Evolutionary conservation across 148 eudicot species (phyloP).

Genomic region (Beta vulgaris): DNA sequence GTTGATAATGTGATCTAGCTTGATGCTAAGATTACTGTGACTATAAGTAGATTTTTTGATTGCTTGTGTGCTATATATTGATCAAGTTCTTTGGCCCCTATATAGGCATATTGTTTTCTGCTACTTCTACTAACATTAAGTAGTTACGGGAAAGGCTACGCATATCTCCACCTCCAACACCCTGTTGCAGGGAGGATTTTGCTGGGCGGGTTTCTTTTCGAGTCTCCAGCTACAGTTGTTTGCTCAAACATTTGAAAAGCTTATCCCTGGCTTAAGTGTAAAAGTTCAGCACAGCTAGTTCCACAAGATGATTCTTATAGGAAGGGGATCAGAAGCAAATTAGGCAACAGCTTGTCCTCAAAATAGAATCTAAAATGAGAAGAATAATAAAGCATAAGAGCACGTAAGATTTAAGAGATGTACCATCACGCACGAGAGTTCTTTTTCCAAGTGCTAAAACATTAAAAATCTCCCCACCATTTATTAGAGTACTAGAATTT

Average conservation of each 20-base stretch:
- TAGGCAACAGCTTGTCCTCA: neutral
- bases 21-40: neutral
- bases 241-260: neutral
- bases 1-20: neutral
- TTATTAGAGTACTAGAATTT: conserved; percentile 59
- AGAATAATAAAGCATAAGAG: neutral
- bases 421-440: conserved; percentile 82
- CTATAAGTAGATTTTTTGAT: neutral
- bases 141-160: neutral
- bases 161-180: neutral
- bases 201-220: neutral
- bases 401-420: conserved; percentile 7
- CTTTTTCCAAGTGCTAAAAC: conserved; percentile 53
- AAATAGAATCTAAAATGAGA: neutral
- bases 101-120: neutral
- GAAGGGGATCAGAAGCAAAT: neutral
- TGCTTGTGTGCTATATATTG: neutral
- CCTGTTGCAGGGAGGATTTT: neutral
- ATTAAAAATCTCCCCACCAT: conserved; percentile 78
- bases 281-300: neutral
- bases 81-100: neutral
- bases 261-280: neutral
- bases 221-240: neutral
- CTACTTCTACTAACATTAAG: neutral
- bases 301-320: neutral